Conservation (phyloP, 192 early-diverging fungal genomes). For the Dimargaris cristalligena region DNA sequence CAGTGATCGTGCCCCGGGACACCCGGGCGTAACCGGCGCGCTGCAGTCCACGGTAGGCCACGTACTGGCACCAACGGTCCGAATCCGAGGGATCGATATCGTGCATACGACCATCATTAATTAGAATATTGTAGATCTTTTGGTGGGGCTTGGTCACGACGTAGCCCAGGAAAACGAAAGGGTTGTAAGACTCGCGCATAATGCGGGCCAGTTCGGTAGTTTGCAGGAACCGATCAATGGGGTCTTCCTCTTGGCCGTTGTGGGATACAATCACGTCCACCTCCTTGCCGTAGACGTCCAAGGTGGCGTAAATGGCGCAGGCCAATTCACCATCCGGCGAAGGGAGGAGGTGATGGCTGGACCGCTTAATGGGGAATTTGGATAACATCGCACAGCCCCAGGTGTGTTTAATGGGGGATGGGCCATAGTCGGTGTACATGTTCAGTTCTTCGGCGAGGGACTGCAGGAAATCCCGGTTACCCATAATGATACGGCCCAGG, state of each 20-base stretch:
- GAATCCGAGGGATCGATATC: slow-evolving; percentile 60
- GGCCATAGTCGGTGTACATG: slow-evolving; percentile 67
- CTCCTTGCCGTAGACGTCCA: slow-evolving; percentile 60
- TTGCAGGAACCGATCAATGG: slow-evolving; percentile 51
- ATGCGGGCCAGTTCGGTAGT: slow-evolving; percentile 63
- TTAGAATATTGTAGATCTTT: slow-evolving; percentile 42
- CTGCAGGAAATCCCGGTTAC: slow-evolving; percentile 67
- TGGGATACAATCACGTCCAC: slow-evolving; percentile 71
- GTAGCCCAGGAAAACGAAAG: slow-evolving; percentile 65
- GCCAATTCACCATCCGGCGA: slow-evolving; percentile 67
- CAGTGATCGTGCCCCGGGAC: slow-evolving; percentile 62
- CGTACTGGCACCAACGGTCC: slow-evolving; percentile 75
- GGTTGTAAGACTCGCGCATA: slow-evolving; percentile 53
- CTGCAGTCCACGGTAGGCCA: slow-evolving; percentile 59
- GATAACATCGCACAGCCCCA: slow-evolving; percentile 76
- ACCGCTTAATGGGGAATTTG: slow-evolving; percentile 63
- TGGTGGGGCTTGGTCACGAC: slow-evolving; percentile 58
- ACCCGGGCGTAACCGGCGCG: slow-evolving; percentile 57
- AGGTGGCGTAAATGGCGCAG: slow-evolving; percentile 72
- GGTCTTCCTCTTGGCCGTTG: slow-evolving; percentile 69
- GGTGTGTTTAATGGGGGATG: slow-evolving; percentile 70
- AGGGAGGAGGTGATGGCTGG: slow-evolving; percentile 57
- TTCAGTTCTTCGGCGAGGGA: slow-evolving; percentile 56
- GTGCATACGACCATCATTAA: slow-evolving; percentile 45
- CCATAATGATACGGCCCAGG: slow-evolving; percentile 66